Conservation (phyloP, 495 filamentous ascomycete species). For the Staphylotrichum longicolle region DNA sequence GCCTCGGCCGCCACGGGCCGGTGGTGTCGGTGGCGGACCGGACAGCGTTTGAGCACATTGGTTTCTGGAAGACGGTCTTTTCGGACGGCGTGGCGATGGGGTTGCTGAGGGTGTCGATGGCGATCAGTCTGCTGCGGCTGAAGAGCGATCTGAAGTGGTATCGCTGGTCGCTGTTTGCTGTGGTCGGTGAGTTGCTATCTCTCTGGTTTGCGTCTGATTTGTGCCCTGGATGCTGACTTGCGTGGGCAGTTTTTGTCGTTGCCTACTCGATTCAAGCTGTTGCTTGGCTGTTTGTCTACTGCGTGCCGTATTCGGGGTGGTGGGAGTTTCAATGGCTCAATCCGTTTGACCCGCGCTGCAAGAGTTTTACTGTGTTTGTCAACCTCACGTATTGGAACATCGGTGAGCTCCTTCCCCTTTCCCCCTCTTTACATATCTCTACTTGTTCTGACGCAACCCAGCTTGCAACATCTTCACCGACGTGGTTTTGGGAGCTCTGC, state of each 20-base stretch:
- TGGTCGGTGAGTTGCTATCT: conserved; percentile 21
- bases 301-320: conserved; percentile 25
- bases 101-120: conserved; percentile 44
- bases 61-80: conserved; percentile 39
- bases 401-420: background rate
- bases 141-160: conserved; percentile 21
- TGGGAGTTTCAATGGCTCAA: conserved; percentile 15
- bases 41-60: conserved; percentile 36
- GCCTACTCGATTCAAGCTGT: conserved; percentile 30
- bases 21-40: conserved; percentile 27
- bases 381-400: conserved; percentile 13
- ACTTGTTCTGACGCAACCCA: background rate
- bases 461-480: conserved; percentile 17
- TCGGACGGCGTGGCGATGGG: conserved; percentile 36
- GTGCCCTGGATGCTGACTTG: background rate
- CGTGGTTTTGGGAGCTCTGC: conserved; percentile 10
- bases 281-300: conserved; percentile 34
- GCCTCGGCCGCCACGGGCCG: conserved; percentile 37
- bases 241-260: conserved; percentile 29
- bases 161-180: conserved; percentile 22
- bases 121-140: conserved; percentile 26
- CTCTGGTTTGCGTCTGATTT: conserved; percentile 10
- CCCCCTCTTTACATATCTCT: background rate
- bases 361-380: conserved; percentile 11
- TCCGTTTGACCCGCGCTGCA: conserved; percentile 8